Conservation (phyloP, 352 stramenopile species). For the Pythium brachiatum region DNA sequence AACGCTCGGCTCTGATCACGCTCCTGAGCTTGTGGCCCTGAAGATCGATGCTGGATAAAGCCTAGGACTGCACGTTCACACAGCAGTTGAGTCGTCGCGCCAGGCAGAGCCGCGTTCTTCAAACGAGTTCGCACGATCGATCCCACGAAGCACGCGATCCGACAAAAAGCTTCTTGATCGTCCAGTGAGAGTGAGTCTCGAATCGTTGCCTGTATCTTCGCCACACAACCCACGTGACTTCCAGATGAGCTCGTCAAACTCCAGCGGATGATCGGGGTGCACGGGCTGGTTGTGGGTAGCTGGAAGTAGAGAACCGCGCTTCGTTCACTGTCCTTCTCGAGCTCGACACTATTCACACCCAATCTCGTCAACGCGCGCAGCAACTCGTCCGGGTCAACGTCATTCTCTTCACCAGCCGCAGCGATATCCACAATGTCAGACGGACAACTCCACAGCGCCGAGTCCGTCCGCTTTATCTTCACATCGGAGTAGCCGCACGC, state of each 20-base stretch:
- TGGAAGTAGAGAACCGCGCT: slow-evolving; percentile 7
- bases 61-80: background rate
- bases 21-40: background rate
- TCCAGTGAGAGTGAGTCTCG: slow-evolving; percentile 2
- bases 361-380: background rate
- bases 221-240: background rate
- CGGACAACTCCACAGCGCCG: slow-evolving; percentile 9
- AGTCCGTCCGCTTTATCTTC: slow-evolving; percentile 10
- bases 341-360: background rate
- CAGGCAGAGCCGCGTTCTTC: background rate
- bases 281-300: background rate
- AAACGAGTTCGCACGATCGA: background rate
- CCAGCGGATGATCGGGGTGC: slow-evolving; percentile 14
- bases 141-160: background rate
- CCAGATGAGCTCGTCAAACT: background rate
- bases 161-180: background rate
- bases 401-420: background rate
- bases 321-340: background rate
- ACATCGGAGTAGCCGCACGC: background rate
- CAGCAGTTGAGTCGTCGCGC: background rate
- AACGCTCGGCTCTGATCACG: background rate
- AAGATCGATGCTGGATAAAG: background rate
- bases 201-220: background rate
- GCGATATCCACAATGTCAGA: slow-evolving; percentile 16
- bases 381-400: background rate